phyloP scores from a whole-genome alignment of 495 filamentous ascomycete genomes.

The Podospora appendiculata region DNA sequence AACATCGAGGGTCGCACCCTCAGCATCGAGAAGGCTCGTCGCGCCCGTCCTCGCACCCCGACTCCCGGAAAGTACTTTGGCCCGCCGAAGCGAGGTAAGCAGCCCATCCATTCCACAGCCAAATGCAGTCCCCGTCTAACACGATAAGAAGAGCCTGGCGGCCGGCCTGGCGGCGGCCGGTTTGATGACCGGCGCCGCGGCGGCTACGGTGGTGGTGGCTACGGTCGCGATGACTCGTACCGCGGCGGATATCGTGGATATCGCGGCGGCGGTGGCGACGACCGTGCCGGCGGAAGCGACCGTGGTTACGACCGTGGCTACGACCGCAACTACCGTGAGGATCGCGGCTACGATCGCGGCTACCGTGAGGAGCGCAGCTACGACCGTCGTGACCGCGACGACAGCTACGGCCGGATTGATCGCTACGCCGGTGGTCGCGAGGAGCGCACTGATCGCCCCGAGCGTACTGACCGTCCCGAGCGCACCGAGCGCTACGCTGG shows the following conservation, averaged over 20 bases:
- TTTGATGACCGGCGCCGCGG: constrained; percentile 22
- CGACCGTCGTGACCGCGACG: constrained; percentile 50
- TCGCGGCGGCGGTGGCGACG: constrained; percentile 39
- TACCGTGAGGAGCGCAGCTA: constrained; percentile 52
- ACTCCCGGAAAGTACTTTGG: constrained; percentile 99
- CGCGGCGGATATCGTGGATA: constrained; percentile 42
- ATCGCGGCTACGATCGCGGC: constrained; percentile 40
- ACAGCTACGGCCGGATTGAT: constrained; percentile 40
- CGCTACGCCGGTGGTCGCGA: constrained; percentile 35
- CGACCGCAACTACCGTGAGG: constrained; percentile 45
- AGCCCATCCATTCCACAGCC: neutral
- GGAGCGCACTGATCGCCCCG: constrained; percentile 25
- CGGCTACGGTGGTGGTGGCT: constrained; percentile 25
- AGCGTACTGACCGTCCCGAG: constrained; percentile 26
- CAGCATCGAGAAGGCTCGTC: constrained; percentile 98
- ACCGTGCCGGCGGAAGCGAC: constrained; percentile 20
- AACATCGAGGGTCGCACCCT: constrained; percentile 91
- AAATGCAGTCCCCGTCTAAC: constrained; percentile 1
- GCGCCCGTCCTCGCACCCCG: constrained; percentile 86
- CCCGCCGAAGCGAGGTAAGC: constrained; percentile 92
- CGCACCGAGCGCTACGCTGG: constrained; percentile 27
- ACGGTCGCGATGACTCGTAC: constrained; percentile 27
- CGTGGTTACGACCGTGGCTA: constrained; percentile 40
- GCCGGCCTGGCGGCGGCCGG: constrained; percentile 22
- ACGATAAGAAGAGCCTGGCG: constrained; percentile 22